Base-by-base conservation (phyloP, 2,329 filamentous ascomycete species). In the Pseudocercospora musae region DNA sequence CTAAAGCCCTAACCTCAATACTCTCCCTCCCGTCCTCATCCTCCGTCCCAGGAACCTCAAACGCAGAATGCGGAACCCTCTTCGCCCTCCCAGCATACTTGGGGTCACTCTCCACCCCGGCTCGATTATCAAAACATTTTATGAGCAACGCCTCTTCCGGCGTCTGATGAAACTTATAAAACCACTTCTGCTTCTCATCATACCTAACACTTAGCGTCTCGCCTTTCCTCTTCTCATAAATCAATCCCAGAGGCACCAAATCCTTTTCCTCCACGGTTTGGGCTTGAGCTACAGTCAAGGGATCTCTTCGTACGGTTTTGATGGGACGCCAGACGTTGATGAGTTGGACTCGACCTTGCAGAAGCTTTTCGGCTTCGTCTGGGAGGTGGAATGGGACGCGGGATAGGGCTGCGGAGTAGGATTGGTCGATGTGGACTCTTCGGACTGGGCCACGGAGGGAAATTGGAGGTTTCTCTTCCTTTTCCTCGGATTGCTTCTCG, bases 1-100 rank as follows among this genome's bases (percentile, higher is more conserved):
- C 89, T 74, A 96, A 80, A 25, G 89, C 86, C 68, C 92, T 83
- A 13, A 96, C 89, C 76, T 96, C 92, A 73, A 96, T 96, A 74
- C 91, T 96, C 80, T 96, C 89, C 66, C 92, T 83, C 0, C 83
- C 84, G 68, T 88, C 90, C 50, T 87, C 88, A 13, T 81, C 77
- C 7, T 86, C 83, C 0, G 89, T 90, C 65, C 88, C 80, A 0
- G 89, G 87, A 74, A 96, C 88, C 49, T 81, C 80, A 77, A 96
- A 96, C 0, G 91, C 91, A 13, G 87, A 87, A 78, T 95, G 90
- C 11, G 90, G 86, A 44, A 76, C 76, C 37, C 70, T 59, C 63
- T 65, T 67, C 44, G 60, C 63, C 44, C 63, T 40, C 11, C 49
- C 58, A 50, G 40, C 25, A 37, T 62, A 66, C 65, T 62, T 57